Base-by-base conservation (phyloP, 2,329 filamentous ascomycete genomes). In the Elsinoe necatrix region DNA sequence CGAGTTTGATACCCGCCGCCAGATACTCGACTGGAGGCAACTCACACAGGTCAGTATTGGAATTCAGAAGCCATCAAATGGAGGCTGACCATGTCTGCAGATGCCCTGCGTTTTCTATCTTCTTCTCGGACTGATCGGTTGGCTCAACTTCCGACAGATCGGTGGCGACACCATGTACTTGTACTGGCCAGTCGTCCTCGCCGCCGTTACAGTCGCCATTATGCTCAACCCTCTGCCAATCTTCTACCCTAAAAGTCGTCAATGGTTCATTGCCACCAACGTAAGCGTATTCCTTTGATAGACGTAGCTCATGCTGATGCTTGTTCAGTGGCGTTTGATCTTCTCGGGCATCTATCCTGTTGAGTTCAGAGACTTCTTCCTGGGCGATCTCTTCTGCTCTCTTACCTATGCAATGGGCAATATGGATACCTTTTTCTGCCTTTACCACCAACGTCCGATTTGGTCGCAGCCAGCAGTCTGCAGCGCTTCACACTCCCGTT, bases 381-480 rank as follows among this genome's bases (percentile, higher is more conserved):
- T 97, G 0, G 93, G 93, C 54, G 93, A 98, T 68, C 96, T 97
- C 78, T 95, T 95, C 71, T 97, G 92, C 71, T 97, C 93, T 2
- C 77, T 95, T 57, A 95, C 91, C 4, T 98, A 98, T 70, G 81
- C 86, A 14, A 88, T 89, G 71, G 86, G 88, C 59, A 96, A 97
- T 66, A 80, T 95, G 37, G 88, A 90, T 64, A 76, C 97, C 0
- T 96, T 97, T 74, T 96, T 95, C 70, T 98, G 93, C 68, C 77
- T 97, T 1, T 98, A 97, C 64, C 83, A 85, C n/a, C 79, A 83
- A 55, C 59, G 65, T 50, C 54, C 54, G 21, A 69, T 77, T 23
- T 98, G 91, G 91, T 70, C 80, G 23, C 74, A 87, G 21, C 88
- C 89, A 0, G 62, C 73, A 0, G 80, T 84, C 65, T 98, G 93